phyloP scores from a whole-genome alignment of 2,329 filamentous ascomycete genomes.

The Fusarium xyrophilum region DNA sequence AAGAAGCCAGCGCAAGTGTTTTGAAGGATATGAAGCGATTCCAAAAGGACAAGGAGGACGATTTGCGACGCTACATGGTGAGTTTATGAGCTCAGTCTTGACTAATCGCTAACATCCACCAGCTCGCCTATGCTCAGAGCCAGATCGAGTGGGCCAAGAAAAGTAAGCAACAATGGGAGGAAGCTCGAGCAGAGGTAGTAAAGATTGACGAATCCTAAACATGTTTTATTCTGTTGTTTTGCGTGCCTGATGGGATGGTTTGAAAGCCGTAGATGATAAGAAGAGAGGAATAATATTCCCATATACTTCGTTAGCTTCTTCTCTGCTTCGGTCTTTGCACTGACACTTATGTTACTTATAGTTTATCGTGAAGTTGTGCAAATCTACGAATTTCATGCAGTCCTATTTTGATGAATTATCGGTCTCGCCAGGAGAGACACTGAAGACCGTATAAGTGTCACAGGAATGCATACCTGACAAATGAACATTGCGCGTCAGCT shows the following conservation, averaged over 20 bases:
- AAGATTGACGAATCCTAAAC: conserved; percentile 75
- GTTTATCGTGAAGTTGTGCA: background rate
- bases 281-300: conserved; percentile 16
- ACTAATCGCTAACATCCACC: conserved; percentile 32
- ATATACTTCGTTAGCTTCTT: conserved; percentile 27
- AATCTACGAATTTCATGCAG: background rate
- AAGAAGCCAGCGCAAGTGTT: conserved; percentile 87
- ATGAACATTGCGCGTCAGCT: background rate
- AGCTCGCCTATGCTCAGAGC: conserved; percentile 91
- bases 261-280: conserved; percentile 12
- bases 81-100: conserved; percentile 45
- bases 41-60: conserved; percentile 94
- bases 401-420: background rate
- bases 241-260: conserved; percentile 1
- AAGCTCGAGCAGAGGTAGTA: conserved; percentile 83
- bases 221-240: background rate
- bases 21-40: conserved; percentile 91
- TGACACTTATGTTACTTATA: background rate
- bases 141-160: conserved; percentile 95
- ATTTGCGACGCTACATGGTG: conserved; percentile 95
- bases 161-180: conserved; percentile 89
- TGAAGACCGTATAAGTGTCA: background rate
- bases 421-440: background rate
- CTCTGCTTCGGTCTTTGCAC: background rate
- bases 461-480: background rate